Conservation (phyloP, 192 early-diverging fungal genomes). For the Dispira simplex region DNA sequence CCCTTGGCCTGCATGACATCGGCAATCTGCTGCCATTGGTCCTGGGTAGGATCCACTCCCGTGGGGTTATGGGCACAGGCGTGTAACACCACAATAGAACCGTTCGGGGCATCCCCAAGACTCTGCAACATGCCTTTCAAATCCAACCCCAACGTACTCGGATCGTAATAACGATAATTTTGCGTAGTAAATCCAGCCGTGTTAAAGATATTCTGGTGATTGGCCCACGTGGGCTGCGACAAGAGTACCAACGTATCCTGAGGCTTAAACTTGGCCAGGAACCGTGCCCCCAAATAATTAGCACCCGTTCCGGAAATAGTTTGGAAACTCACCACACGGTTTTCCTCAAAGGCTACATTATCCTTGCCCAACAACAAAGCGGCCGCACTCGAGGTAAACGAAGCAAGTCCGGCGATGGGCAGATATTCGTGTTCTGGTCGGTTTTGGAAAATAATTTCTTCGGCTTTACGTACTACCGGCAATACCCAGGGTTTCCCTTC, state of each 20-base stretch:
- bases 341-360: slow-evolving; percentile 50
- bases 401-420: slow-evolving; percentile 64
- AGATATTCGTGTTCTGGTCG: slow-evolving; percentile 85
- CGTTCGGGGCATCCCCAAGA: slow-evolving; percentile 50
- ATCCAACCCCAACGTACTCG: slow-evolving; percentile 58
- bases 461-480: slow-evolving; percentile 71
- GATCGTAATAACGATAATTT: slow-evolving; percentile 87
- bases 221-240: slow-evolving; percentile 97
- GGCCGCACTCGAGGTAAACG: slow-evolving; percentile 66
- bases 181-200: slow-evolving; percentile 69
- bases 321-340: slow-evolving; percentile 52
- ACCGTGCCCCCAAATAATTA: slow-evolving; percentile 64
- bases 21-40: slow-evolving; percentile 89
- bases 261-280: slow-evolving; percentile 59
- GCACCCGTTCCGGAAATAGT: slow-evolving; percentile 96
- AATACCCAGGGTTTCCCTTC: slow-evolving; percentile 89
- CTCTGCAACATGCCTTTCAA: slow-evolving; percentile 56
- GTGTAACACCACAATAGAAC: slow-evolving; percentile 83
- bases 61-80: slow-evolving; percentile 99
- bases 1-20: slow-evolving; percentile 53
- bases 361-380: slow-evolving; percentile 69
- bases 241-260: slow-evolving; percentile 56
- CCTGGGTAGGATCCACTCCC: slow-evolving; percentile 89
- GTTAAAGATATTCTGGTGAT: slow-evolving; percentile 81
- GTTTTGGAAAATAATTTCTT: not conserved